A percentile compares a stretch with the other conserved stretches of the same genome.
Conservation (phyloP, 2,329 filamentous ascomycete genomes). For the Sclerotiophoma versabilis region DNA sequence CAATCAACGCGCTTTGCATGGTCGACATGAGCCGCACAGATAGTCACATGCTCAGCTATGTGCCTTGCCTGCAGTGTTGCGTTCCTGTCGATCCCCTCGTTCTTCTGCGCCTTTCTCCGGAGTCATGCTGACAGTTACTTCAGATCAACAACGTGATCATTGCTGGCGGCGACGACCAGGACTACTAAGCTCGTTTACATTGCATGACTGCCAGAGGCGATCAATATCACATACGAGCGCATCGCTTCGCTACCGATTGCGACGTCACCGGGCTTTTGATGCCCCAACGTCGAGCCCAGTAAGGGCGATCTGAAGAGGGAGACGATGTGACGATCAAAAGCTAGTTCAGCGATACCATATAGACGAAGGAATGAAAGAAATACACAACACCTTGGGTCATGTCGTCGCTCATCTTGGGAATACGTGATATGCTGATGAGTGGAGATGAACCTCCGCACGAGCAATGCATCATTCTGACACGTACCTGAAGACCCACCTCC, state of each 20-base stretch:
- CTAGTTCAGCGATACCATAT: slow-evolving; percentile 20
- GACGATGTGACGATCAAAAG: slow-evolving; percentile 19
- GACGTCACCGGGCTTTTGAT: background rate
- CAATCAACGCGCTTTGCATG: slow-evolving; percentile 22
- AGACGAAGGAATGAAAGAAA: slow-evolving; percentile 23
- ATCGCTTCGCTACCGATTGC: slow-evolving; percentile 1
- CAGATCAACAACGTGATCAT: slow-evolving; percentile 92
- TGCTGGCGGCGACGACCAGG: slow-evolving; percentile 83
- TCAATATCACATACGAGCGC: background rate
- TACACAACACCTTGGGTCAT: slow-evolving; percentile 1
- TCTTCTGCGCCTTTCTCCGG: slow-evolving; percentile 8
- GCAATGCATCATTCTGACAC: too few species aligned
- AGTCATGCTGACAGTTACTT: slow-evolving; percentile 20
- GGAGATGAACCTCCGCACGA: too few species aligned
- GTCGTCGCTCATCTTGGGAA: background rate
- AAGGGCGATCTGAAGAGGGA: slow-evolving; percentile 2
- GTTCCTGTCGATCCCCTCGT: slow-evolving; percentile 1
- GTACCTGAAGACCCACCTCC: too few species aligned
- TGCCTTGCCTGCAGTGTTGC: background rate
- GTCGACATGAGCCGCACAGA: slow-evolving; percentile 13
- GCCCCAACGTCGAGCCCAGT: background rate
- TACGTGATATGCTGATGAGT: background rate
- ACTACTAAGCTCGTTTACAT: slow-evolving; percentile 66
- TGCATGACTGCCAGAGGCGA: background rate
- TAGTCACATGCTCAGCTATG: slow-evolving; percentile 1